phyloP scores from a whole-genome alignment of 2,329 filamentous ascomycete species.

The Penicillium psychrosexuale region DNA sequence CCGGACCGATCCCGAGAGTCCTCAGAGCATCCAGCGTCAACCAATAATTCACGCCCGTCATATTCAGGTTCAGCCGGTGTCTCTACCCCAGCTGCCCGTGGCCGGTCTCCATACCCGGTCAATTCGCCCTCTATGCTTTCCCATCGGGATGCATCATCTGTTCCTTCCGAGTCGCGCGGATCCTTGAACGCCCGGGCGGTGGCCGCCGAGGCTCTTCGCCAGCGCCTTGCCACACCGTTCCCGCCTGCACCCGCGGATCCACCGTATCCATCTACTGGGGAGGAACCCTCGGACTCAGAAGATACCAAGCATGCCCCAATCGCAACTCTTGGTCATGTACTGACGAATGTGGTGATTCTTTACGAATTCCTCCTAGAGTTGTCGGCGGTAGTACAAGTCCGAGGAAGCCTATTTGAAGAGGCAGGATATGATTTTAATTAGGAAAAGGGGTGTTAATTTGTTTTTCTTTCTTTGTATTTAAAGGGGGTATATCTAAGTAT shows the following conservation, averaged over 20 bases:
- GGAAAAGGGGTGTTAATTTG: neutral
- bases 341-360: slow-evolving; percentile 75
- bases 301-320: slow-evolving; percentile 40
- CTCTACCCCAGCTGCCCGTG: slow-evolving; percentile 13
- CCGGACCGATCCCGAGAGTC: slow-evolving; percentile 20
- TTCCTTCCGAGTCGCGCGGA: slow-evolving; percentile 25
- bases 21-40: slow-evolving; percentile 22
- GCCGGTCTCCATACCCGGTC: slow-evolving; percentile 16
- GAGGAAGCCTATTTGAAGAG: slow-evolving; percentile 73
- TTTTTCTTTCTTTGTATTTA: neutral
- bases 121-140: slow-evolving; percentile 9
- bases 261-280: slow-evolving; percentile 2
- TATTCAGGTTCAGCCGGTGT: slow-evolving; percentile 21
- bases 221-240: slow-evolving; percentile 36
- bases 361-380: slow-evolving; percentile 79
- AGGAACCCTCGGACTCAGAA: slow-evolving; percentile 7
- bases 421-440: slow-evolving; percentile 54
- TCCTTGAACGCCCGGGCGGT: slow-evolving; percentile 24
- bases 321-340: slow-evolving; percentile 70
- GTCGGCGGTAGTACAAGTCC: slow-evolving; percentile 69
- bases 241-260: slow-evolving; percentile 8
- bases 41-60: slow-evolving; percentile 18
- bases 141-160: slow-evolving; percentile 23
- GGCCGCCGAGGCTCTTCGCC: slow-evolving; percentile 33
- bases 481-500: neutral